A percentile compares a stretch with the other conserved stretches of the same genome.
phyloP scores from a whole-genome alignment of 116 monocot species.

The Trichopus zeylanicus region DNA sequence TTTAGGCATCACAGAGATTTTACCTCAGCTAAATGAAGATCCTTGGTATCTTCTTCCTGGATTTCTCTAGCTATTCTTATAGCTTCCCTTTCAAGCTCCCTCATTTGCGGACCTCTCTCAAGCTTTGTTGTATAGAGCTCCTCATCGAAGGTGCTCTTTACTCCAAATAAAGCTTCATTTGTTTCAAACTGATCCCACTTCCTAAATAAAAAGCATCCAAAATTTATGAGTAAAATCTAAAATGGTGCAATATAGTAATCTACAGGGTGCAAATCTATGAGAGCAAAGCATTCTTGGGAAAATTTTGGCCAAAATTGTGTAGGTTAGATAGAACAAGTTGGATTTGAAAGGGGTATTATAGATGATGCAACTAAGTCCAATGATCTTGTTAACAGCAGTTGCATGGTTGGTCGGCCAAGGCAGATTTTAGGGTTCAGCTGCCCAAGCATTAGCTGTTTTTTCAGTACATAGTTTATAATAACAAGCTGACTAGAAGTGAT shows the following conservation, averaged over 20 bases:
- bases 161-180: conserved; percentile 82
- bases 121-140: conserved; percentile 94
- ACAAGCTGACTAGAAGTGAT: too few species aligned
- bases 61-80: conserved; percentile 90
- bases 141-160: conserved; percentile 94
- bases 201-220: conserved; percentile 21
- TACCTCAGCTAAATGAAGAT: conserved; percentile 87
- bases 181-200: conserved; percentile 95
- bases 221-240: background rate
- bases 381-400: too few species aligned
- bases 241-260: background rate
- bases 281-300: background rate
- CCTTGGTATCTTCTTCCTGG: conserved; percentile 78
- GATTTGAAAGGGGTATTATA: background rate
- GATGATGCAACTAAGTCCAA: background rate
- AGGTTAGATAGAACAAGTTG: background rate
- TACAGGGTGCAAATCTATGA: background rate
- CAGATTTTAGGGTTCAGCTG: too few species aligned
- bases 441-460: too few species aligned
- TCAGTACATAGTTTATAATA: too few species aligned
- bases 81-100: conserved; percentile 66
- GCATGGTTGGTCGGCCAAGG: too few species aligned
- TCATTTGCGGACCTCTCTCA: conserved; percentile 76
- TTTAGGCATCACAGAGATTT: background rate
- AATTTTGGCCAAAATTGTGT: background rate